These are phyloP conservation scores for Flaveria brownii DNA, from an alignment of 129 eudicot genomes.

Conservation along the genomic window DNA sequence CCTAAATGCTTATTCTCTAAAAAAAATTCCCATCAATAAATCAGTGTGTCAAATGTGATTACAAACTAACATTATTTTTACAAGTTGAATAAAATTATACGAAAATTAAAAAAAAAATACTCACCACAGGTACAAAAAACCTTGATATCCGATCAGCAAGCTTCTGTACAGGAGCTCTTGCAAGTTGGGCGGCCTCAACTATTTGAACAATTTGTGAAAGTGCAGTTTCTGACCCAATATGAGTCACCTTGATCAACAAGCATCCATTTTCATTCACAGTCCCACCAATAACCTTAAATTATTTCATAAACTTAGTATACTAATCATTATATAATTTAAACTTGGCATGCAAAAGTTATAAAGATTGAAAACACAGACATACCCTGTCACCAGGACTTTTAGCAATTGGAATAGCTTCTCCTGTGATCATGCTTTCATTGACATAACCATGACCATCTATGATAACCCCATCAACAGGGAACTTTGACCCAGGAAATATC, in stretches of 20 bases:
- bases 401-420: constrained; percentile 47
- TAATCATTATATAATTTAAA: not conserved
- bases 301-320: not conserved
- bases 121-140: constrained; percentile 45
- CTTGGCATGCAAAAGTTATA: not conserved
- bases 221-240: constrained; percentile 48
- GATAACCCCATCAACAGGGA: constrained; percentile 45
- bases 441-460: constrained; percentile 45
- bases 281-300: constrained; percentile 45
- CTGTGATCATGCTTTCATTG: constrained; percentile 54
- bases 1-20: not conserved
- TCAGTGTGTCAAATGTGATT: not conserved
- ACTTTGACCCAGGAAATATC: constrained; percentile 44
- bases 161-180: constrained; percentile 53
- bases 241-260: constrained; percentile 42
- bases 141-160: constrained; percentile 44
- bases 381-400: constrained; percentile 44
- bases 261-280: constrained; percentile 48
- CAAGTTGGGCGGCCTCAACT: constrained; percentile 51
- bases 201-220: constrained; percentile 47
- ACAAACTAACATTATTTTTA: not conserved
- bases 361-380: not conserved
- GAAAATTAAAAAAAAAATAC: not conserved
- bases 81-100: not conserved
- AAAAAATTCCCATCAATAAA: not conserved